phyloP scores from a whole-genome alignment of 2,329 filamentous ascomycete genomes.

The Paraphaeosphaeria sporulosa region DNA sequence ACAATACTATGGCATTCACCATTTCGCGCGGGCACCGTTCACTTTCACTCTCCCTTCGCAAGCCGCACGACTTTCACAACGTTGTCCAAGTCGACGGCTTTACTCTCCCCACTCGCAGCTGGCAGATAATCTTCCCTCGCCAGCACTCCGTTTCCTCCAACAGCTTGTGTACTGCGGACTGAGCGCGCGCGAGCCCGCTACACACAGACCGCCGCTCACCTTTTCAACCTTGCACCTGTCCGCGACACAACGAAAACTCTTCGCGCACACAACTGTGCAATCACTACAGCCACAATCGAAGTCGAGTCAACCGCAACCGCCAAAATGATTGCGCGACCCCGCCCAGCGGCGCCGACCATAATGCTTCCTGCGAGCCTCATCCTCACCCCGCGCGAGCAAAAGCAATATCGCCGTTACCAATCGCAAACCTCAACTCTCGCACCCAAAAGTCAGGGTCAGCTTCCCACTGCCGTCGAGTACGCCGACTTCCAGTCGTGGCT shows the following conservation, averaged over 20 bases:
- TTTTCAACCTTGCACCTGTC: background rate
- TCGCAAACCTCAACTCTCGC: conserved; percentile 27
- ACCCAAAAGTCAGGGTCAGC: conserved; percentile 26
- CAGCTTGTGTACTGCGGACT: background rate
- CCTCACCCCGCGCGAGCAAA: conserved; percentile 34
- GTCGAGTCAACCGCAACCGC: background rate
- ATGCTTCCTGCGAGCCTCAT: conserved; percentile 29
- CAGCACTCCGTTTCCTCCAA: background rate
- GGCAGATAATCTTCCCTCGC: background rate
- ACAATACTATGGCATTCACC: conserved; percentile 8
- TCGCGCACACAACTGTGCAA: background rate
- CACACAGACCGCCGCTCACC: background rate
- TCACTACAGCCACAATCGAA: no score
- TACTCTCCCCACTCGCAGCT: background rate
- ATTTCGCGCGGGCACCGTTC: conserved; percentile 2
- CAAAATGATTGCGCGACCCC: conserved; percentile 6
- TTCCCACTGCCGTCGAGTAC: conserved; percentile 38
- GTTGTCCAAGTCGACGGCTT: background rate
- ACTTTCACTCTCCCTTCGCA: conserved; percentile 9
- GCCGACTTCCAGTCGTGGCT: conserved; percentile 42
- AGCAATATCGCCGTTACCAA: conserved; percentile 39
- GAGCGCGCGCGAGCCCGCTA: background rate
- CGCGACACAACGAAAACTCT: background rate
- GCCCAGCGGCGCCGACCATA: background rate
- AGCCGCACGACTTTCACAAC: conserved; percentile 4